Evolutionary conservation across 2,329 filamentous ascomycete genomes (phyloP).

Genomic region (Aspergillus sp.): DNA sequence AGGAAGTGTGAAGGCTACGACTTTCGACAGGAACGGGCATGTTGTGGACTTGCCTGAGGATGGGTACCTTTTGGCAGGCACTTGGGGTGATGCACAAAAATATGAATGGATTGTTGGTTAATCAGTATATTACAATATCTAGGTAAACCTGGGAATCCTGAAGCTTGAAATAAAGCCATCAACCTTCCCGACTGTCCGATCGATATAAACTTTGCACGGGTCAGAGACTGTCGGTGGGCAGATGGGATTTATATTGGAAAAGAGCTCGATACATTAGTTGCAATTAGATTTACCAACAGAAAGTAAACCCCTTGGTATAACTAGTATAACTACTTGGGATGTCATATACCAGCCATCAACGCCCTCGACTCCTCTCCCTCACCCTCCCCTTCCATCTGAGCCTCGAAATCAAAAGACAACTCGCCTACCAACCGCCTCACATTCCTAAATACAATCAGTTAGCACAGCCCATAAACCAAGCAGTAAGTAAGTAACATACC

Average conservation of each 20-base stretch:
- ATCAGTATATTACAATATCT: rapidly evolving
- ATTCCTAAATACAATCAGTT: constrained; percentile 18
- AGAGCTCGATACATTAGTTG: too few species aligned
- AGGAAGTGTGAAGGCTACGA: not conserved
- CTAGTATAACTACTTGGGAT: too few species aligned
- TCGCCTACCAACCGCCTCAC: constrained; percentile 33
- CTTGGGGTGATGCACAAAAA: not conserved
- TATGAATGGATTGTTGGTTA: not conserved
- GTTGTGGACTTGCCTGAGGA: not conserved
- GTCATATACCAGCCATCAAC: constrained; percentile 11
- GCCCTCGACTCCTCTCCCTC: constrained; percentile 11
- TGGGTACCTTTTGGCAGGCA: not conserved
- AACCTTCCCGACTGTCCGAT: too few species aligned
- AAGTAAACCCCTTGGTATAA: too few species aligned
- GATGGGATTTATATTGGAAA: too few species aligned
- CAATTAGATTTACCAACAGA: too few species aligned
- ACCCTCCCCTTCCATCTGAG: constrained; percentile 2
- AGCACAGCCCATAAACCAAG: constrained; percentile 2
- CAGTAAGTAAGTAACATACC: constrained; percentile 20
- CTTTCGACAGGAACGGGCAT: not conserved
- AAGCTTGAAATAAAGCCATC: too few species aligned
- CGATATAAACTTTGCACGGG: too few species aligned
- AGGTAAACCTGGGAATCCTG: too few species aligned
- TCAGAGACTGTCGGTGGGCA: too few species aligned
- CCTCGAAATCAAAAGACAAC: constrained; percentile 31